Evolutionary conservation across 441 rosid genomes (phyloP).

Genomic region (Pelargonium citronellum): DNA sequence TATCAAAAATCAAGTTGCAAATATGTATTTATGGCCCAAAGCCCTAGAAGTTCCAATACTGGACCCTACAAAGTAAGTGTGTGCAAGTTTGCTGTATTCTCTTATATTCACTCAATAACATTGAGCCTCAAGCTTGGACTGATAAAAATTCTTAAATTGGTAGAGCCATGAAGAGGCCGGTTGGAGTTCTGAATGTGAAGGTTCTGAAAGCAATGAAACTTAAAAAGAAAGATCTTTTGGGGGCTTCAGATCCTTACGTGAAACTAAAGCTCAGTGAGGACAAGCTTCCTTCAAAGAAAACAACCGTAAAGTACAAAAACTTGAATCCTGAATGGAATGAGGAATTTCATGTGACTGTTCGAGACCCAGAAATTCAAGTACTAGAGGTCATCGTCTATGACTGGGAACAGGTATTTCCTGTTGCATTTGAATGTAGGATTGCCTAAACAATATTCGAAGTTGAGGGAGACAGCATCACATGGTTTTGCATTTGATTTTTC

Average conservation of each 20-base stretch:
- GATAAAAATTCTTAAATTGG: not conserved
- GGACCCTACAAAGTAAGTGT: conserved; percentile 27
- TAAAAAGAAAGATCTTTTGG: conserved; percentile 27
- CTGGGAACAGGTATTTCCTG: conserved; percentile 45
- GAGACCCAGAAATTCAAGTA: conserved; percentile 29
- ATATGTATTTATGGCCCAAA: conserved; percentile 31
- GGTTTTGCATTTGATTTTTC: not conserved
- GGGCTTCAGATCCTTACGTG: conserved; percentile 30
- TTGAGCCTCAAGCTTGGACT: not conserved
- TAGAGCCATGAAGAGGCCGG: conserved; percentile 24
- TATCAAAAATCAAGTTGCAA: conserved; percentile 29
- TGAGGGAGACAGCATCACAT: too few species aligned
- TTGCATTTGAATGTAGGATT: not conserved
- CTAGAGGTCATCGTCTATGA: conserved; percentile 26
- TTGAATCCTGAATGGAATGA: conserved; percentile 31
- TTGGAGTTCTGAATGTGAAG: conserved; percentile 26
- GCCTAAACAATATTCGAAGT: too few species aligned
- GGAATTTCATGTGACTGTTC: conserved; percentile 25
- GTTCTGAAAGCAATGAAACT: conserved; percentile 25
- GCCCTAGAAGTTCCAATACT: conserved; percentile 25
- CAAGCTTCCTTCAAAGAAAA: conserved; percentile 23
- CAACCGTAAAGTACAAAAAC: conserved; percentile 26
- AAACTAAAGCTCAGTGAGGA: conserved; percentile 27
- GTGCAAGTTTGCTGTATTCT: not conserved
- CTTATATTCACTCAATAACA: not conserved